Conservation (phyloP, 1,139 yeast genomes). For the Magnusiomyces tetraspermus region DNA sequence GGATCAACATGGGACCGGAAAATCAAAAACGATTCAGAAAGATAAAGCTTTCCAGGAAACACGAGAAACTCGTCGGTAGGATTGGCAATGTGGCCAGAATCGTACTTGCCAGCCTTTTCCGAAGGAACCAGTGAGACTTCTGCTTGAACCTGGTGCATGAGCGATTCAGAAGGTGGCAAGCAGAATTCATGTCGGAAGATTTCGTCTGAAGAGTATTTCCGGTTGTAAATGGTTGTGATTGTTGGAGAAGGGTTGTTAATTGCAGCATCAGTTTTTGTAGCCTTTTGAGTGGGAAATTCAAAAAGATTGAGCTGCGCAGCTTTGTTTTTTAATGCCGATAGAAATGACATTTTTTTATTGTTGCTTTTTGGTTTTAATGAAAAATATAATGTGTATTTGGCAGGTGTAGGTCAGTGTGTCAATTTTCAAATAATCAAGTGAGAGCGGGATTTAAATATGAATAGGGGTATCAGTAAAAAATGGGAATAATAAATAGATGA, state of each 20-base stretch:
- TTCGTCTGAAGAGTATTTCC: conserved; percentile 49
- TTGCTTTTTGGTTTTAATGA: too few relatives aligned
- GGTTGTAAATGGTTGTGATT: conserved; percentile 29
- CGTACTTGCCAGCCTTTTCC: conserved; percentile 12
- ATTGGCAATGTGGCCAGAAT: conserved; percentile 27
- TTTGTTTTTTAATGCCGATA: conserved; percentile 40
- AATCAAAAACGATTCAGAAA: conserved; percentile 67
- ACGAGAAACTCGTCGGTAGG: conserved; percentile 24
- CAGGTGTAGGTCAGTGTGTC: too few relatives aligned
- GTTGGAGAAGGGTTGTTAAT: conserved; percentile 18
- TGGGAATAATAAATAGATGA: too few relatives aligned
- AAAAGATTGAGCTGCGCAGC: conserved; percentile 38
- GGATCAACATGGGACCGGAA: conserved; percentile 65
- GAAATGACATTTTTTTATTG: conserved; percentile 41
- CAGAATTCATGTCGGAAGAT: conserved; percentile 54
- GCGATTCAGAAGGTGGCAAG: conserved; percentile 61
- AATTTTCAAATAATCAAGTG: too few relatives aligned
- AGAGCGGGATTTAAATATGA: too few relatives aligned
- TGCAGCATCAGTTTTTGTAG: conserved; percentile 18
- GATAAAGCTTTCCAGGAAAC: conserved; percentile 50
- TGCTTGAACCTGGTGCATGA: conserved; percentile 59
- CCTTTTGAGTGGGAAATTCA: conserved; percentile 26
- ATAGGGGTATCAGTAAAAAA: too few relatives aligned
- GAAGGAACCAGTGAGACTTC: conserved; percentile 48
- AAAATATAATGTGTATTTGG: too few relatives aligned